Evolutionary conservation across 345 rosid genomes (phyloP), one percentile per base, ranked within the genome.

Genomic region (Gossypium sturtianum): DNA sequence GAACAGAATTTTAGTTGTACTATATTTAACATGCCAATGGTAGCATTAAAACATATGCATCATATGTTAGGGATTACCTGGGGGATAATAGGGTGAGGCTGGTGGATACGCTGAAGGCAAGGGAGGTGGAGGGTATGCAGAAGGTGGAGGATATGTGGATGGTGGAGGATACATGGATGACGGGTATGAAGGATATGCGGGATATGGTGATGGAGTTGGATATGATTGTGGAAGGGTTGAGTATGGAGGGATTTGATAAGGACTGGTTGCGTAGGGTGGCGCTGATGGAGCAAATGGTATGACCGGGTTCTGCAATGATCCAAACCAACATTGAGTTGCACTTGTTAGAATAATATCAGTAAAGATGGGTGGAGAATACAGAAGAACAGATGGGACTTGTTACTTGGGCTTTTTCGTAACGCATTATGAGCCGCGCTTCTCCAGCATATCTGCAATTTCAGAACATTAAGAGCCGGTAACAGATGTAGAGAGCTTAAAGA

Each of bases 351-450:
- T 61, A 34, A 67, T 51, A 25, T 72, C 34, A 47, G 27, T 10
- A 1, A 8, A 11, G 9, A 71, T 10, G 38, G 38, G 38, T 34
- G n/a, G 51, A 25, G 57, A 71, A 70, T 70, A 16, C 62, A 22
- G 75, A 19, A 49, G 27, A 69, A 29, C 12, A 49, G 9, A 71
- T 47, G 3, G 47, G 54, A 41, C 86, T 83, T 12, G 13, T 25
- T 83, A 92, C 98, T 4, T 67, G 86, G 70, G 98, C 94, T 60
- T 83, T 87, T 44, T 82, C 75, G 51, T 87, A 93, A 76, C 89
- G 98, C 77, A 92, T 12, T 29, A 93, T 89, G 77, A 95, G 80
- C 43, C 88, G 81, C 61, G 86, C 91, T 83, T 89, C 97, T 80
- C 99, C 99, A 0, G 98, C 97, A 69, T 74, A 76, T 83, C 99